These are phyloP conservation scores for Wickerhamiella parazyma DNA, from an alignment of 805 yeast species.

Conservation along the genomic window DNA sequence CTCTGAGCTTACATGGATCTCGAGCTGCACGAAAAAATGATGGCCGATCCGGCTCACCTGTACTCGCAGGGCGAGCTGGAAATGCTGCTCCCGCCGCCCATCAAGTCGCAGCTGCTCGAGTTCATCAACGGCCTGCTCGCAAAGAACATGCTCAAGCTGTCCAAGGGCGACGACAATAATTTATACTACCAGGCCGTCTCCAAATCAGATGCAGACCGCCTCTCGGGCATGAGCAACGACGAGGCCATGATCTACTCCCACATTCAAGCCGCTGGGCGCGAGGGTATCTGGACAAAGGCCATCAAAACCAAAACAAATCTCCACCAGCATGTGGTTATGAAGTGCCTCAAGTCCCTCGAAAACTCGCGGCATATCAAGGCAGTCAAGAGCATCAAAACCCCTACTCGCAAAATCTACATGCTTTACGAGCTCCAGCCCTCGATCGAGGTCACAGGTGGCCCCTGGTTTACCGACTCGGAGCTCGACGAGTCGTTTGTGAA, in stretches of 20 bases:
- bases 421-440: slow-evolving; percentile 85
- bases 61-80: slow-evolving; percentile 61
- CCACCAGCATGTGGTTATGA: slow-evolving; percentile 78
- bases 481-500: slow-evolving; percentile 88
- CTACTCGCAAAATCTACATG: slow-evolving; percentile 94
- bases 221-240: slow-evolving; percentile 66
- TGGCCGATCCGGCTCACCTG: slow-evolving; percentile 33
- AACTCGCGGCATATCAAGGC: slow-evolving; percentile 71
- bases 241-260: slow-evolving; percentile 85
- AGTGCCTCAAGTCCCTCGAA: slow-evolving; percentile 72
- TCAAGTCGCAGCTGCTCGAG: slow-evolving; percentile 32
- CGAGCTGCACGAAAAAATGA: slow-evolving; percentile 52
- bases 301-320: slow-evolving; percentile 75
- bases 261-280: slow-evolving; percentile 85
- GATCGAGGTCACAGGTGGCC: slow-evolving; percentile 94
- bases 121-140: slow-evolving; percentile 35
- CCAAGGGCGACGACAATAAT: slow-evolving; percentile 47
- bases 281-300: slow-evolving; percentile 93
- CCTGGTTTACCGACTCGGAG: slow-evolving; percentile 96
- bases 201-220: slow-evolving; percentile 58
- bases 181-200: slow-evolving; percentile 65
- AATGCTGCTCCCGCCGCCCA: slow-evolving; percentile 32
- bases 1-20: slow-evolving; percentile 14
- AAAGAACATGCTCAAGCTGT: slow-evolving; percentile 51
- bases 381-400: slow-evolving; percentile 77